Evolutionary conservation across 2,329 filamentous ascomycete species (phyloP), one percentile per base, ranked within the genome.

Genomic region (Colletotrichum orchidophilum): DNA sequence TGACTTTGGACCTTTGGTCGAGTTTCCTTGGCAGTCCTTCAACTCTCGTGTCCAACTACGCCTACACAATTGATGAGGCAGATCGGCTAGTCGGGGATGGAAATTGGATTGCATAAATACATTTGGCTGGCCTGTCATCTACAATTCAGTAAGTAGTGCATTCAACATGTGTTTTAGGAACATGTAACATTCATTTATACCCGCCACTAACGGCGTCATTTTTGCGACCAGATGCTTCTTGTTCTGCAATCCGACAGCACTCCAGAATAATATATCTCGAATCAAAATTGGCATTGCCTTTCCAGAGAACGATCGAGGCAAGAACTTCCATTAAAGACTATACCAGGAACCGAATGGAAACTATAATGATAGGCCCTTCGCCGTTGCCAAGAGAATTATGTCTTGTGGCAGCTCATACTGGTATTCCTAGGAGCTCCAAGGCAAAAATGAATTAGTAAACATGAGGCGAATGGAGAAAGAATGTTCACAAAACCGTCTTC

Each of bases 31-130:
- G 31, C 1, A 68, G 68, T 8, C 52, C 31, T 6, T 49, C 68
- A 5, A 15, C 49, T 7, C 42, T 68, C 11, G 68, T 67, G 63
- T 60, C 50, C 13, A 65, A 59, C 11, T 29, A 60, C 21, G 60
- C 68, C 15, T 73, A 68, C 39, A 67, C 59, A 3, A 60, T 71
- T 13, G 63, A 71, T 1, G 71, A 73, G 5, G 71, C 71, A 0
- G 27, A 61, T 11, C 15, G 9, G 1, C 26, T 73, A 21, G 26
- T 71, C 1, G 11, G 24, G 18, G 35, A 61, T 3, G 29, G 50
- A 73, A 68, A 21, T 18, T 65, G 6, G 71, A 73, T 35, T 24
- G n/a, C n/a, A n/a, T 73, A 11, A 29, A 68, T n/a, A 35, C 53
- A 1, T 63, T 73, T 27, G 68, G 35, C 3, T 49, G 59, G 8